Conservation (phyloP, 331 rosid genomes). For the Quercus phellos region DNA sequence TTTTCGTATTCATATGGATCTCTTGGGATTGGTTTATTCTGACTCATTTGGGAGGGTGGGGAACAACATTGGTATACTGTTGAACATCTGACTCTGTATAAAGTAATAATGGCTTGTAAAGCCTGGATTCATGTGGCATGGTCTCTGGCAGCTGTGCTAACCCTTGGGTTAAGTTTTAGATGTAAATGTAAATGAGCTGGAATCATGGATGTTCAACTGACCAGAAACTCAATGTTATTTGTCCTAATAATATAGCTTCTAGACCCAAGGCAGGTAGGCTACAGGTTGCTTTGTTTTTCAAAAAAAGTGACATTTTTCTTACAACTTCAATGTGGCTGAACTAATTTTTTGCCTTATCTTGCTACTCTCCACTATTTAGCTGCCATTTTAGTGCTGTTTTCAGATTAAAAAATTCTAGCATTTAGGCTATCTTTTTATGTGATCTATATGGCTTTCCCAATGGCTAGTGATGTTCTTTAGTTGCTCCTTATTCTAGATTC, state of each 20-base stretch:
- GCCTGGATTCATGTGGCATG: neutral
- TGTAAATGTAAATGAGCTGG: neutral
- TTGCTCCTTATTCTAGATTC: neutral
- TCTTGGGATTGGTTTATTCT: too few relatives aligned
- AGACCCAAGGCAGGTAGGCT: neutral
- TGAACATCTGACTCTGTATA: neutral
- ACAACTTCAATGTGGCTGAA: neutral
- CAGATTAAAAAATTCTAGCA: neutral
- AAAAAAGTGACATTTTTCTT: neutral
- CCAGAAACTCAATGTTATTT: neutral
- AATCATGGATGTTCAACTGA: neutral
- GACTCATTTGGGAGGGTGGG: too few relatives aligned
- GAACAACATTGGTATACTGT: neutral
- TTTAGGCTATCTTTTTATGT: neutral
- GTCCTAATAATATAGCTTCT: neutral
- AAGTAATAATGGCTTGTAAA: neutral
- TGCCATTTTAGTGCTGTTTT: neutral
- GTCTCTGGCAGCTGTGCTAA: neutral
- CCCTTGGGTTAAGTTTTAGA: neutral
- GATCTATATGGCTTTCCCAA: neutral
- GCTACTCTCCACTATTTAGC: neutral
- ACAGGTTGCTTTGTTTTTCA: neutral
- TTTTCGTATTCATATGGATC: too few relatives aligned
- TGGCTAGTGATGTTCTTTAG: neutral
- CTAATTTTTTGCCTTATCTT: neutral